Conservation (phyloP, 768 basidiomycete genomes). For the Kwoniella pini region DNA sequence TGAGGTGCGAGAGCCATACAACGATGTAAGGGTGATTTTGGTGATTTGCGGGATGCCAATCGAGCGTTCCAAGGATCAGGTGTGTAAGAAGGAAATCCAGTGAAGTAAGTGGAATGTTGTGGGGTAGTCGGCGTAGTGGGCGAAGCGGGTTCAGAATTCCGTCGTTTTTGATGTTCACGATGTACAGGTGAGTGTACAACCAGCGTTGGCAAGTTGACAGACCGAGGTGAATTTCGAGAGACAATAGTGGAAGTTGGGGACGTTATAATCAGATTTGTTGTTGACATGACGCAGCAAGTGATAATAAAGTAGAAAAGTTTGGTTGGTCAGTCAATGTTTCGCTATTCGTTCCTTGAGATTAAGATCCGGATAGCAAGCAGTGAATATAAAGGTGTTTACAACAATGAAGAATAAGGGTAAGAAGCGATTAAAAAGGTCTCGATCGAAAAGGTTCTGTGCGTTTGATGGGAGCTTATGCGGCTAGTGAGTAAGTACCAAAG, state of each 20-base stretch:
- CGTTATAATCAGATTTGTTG: not conserved
- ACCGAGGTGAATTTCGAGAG: constrained; percentile 13
- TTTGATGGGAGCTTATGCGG: not conserved
- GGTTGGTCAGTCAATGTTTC: not conserved
- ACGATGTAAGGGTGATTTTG: constrained; percentile 1
- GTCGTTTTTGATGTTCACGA: constrained; percentile 19
- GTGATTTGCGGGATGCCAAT: constrained; percentile 11
- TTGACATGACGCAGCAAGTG: not conserved
- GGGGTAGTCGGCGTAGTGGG: constrained; percentile 17
- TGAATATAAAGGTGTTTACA: not conserved
- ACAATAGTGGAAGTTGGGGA: not conserved
- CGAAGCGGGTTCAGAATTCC: constrained; percentile 19
- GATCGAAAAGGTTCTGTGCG: constrained; percentile 2
- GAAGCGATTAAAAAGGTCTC: not conserved
- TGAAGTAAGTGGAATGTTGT: constrained; percentile 20
- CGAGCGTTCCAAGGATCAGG: constrained; percentile 17
- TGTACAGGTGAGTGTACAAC: constrained; percentile 15
- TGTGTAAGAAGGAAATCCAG: constrained; percentile 12
- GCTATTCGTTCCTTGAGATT: not conserved
- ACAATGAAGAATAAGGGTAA: not conserved
- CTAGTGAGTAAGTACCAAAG: not conserved
- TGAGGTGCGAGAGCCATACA: not conserved
- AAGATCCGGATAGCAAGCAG: not conserved
- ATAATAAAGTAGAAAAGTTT: not conserved
- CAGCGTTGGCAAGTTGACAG: constrained; percentile 15